A percentile compares a stretch with the other conserved stretches of the same genome.
Conservation (phyloP, 768 basidiomycete species). For the Lentinus brumalis region DNA sequence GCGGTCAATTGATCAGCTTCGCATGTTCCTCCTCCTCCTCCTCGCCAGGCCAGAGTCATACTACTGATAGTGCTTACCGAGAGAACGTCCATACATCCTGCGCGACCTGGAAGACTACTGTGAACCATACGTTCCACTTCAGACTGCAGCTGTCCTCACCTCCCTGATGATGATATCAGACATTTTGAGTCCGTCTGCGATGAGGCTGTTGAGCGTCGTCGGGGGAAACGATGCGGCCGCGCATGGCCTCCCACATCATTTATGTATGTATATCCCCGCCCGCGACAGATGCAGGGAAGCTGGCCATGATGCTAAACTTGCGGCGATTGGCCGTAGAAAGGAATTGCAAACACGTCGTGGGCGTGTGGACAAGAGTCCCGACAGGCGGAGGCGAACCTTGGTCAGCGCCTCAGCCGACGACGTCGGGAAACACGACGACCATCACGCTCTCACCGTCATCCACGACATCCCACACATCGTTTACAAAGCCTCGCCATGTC, state of each 20-base stretch:
- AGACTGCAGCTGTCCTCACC: slow-evolving; percentile 17
- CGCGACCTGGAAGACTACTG: slow-evolving; percentile 3
- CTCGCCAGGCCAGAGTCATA: not conserved
- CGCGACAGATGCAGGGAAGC: too few species aligned
- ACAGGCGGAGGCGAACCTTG: too few species aligned
- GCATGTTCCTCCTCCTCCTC: too few species aligned
- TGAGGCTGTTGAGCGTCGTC: too few species aligned
- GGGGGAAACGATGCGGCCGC: too few species aligned
- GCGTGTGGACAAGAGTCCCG: too few species aligned
- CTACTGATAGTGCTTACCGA: slow-evolving; percentile 33
- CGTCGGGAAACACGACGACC: not conserved
- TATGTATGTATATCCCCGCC: too few species aligned
- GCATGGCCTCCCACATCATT: too few species aligned
- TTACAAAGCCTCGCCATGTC: slow-evolving; percentile 48
- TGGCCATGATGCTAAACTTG: too few species aligned
- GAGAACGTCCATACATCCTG: slow-evolving; percentile 61
- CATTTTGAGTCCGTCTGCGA: not conserved
- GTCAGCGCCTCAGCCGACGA: too few species aligned
- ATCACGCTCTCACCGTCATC: not conserved
- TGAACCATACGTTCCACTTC: not conserved
- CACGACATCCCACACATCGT: not conserved
- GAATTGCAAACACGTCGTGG: too few species aligned
- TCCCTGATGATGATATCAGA: slow-evolving; percentile 46
- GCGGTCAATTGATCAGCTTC: not conserved
- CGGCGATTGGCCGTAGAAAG: too few species aligned